Percentiles rank a stretch among this genome's conserved stretches.
These are phyloP conservation scores for Byssothecium circinans DNA, from an alignment of 2,329 filamentous ascomycete species.

Conservation along the genomic window DNA sequence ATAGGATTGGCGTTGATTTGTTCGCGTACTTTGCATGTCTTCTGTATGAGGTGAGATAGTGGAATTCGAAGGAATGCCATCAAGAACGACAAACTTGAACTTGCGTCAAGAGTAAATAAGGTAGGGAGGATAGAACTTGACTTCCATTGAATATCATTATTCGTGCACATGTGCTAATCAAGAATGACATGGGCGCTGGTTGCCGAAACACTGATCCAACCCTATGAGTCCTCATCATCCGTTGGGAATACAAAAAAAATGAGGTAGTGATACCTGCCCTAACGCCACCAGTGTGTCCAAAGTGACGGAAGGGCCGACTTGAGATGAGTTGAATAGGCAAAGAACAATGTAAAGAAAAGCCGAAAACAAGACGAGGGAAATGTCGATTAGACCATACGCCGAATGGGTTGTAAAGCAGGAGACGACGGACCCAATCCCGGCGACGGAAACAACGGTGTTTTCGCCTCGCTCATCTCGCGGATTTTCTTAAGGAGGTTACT, in stretches of 20 bases:
- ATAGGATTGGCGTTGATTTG: slow-evolving; percentile 3
- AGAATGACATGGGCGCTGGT: too few species aligned
- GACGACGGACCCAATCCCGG: neutral
- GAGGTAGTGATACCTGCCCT: too few species aligned
- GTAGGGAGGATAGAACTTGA: too few species aligned
- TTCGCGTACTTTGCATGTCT: neutral
- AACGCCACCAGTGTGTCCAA: too few species aligned
- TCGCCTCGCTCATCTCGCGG: slow-evolving; percentile 44
- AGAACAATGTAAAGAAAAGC: too few species aligned
- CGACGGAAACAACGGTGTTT: slow-evolving; percentile 29
- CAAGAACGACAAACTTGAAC: too few species aligned
- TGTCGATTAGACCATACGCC: slow-evolving; percentile 3
- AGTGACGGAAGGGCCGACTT: neutral
- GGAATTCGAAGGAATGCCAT: neutral
- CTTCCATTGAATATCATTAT: too few species aligned
- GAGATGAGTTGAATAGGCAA: neutral
- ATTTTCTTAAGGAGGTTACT: slow-evolving; percentile 52
- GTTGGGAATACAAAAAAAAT: too few species aligned
- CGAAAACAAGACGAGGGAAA: neutral
- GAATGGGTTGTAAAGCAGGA: slow-evolving; percentile 2
- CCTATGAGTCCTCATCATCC: too few species aligned
- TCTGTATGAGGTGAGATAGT: neutral
- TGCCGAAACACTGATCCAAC: too few species aligned
- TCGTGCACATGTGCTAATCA: too few species aligned
- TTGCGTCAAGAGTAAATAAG: too few species aligned